Evolutionary conservation across 2,329 filamentous ascomycete genomes (phyloP).

Genomic region (Cercospora sp.): DNA sequence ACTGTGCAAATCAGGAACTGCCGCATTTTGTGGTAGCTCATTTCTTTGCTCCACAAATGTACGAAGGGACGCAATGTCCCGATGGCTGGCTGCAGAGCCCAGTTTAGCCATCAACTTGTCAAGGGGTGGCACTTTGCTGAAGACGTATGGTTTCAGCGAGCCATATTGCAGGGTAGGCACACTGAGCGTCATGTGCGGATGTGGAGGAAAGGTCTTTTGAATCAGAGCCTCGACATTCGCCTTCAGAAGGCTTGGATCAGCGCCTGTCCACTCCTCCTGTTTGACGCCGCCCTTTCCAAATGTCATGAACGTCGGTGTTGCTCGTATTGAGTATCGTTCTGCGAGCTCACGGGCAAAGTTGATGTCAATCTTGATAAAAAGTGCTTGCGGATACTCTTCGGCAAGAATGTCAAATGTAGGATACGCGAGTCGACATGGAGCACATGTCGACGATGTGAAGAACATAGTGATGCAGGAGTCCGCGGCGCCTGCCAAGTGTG

Average conservation of each 20-base stretch:
- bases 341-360: slow-evolving; percentile 62
- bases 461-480: slow-evolving; percentile 78
- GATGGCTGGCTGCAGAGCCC: slow-evolving; percentile 59
- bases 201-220: slow-evolving; percentile 71
- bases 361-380: slow-evolving; percentile 82
- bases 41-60: slow-evolving; percentile 68
- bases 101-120: slow-evolving; percentile 81
- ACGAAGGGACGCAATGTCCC: slow-evolving; percentile 64
- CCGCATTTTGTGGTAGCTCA: slow-evolving; percentile 62
- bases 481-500: slow-evolving; percentile 59
- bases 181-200: slow-evolving; percentile 71
- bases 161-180: slow-evolving; percentile 69
- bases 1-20: slow-evolving; percentile 67
- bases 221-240: slow-evolving; percentile 72
- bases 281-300: slow-evolving; percentile 70
- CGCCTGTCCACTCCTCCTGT: slow-evolving; percentile 78
- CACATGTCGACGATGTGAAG: slow-evolving; percentile 86
- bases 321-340: slow-evolving; percentile 65
- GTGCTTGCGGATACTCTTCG: slow-evolving; percentile 65
- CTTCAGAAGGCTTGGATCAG: slow-evolving; percentile 66
- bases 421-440: slow-evolving; percentile 80
- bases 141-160: slow-evolving; percentile 68
- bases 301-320: slow-evolving; percentile 86
- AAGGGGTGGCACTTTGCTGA: slow-evolving; percentile 76
- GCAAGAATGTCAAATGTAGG: slow-evolving; percentile 80